Base-by-base conservation (phyloP, 176 grass and related monocot species). In the Metroxylon sagu region DNA sequence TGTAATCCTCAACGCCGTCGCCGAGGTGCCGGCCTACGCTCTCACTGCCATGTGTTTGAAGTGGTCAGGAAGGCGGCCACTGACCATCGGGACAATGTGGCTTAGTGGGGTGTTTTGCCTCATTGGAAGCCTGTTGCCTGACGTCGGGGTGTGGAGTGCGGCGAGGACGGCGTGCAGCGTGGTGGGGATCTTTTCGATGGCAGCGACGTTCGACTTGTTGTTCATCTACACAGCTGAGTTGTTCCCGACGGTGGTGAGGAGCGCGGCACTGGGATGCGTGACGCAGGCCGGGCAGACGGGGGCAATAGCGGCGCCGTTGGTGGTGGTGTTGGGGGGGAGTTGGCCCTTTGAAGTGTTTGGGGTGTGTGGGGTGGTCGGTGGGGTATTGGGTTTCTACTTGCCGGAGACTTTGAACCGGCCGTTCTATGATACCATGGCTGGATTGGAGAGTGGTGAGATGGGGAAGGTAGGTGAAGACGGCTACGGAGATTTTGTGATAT, bases 351-450 rank as follows among this genome's bases (percentile, higher is more conserved):
- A 50, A 10, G 59, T 97, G 54, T 97, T 91, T 17, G 87, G 87
- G 25, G 39, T 56, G 0, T 80, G 74, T 1, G 92, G 81, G 16
- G 66, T 97, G 56, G 1, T 76, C 3, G 92, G 92, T 2, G 84
- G 69, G 0, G 4, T 75, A 31, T 57, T 97, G 1, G 75, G 83
- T 4, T 30, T 70, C 39, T 80, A 60, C 65, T 68, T 97, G 25
- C 92, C 87, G 16, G 87, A 97, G 87, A 97, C 92, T 0, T 83
- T 64, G 87, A 82, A 91, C 68, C 72, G 64, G 51, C 87, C 92
- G 0, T 39, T 97, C 29, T 97, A 97, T 49, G 87, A 91, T 60
- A 97, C 87, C 18, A 80, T 97, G 83, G 78, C 66, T 0, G 84
- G 92, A 3, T 27, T 97, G 19, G 78, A 88, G 75, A 73, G 90